Evolutionary conservation across 164 flowering plant genomes (phyloP).

Genomic region (Protea cynaroides): DNA sequence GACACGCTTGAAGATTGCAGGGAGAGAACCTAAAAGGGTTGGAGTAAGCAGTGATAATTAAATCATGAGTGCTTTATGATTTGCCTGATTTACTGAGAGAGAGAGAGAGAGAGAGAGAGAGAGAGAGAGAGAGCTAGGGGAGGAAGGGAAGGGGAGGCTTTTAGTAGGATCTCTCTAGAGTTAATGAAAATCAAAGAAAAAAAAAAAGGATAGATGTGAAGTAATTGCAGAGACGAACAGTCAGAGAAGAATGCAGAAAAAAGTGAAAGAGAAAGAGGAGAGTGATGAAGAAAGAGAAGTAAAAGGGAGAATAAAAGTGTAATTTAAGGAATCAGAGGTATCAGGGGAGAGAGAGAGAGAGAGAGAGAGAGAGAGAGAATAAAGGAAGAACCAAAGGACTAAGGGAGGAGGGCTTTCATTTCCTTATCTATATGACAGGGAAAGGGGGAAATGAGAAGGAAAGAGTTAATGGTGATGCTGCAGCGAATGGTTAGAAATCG

Average conservation of each 20-base stretch:
- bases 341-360: too few relatives aligned
- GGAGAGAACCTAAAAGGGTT: slow-evolving; percentile 5
- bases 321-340: slow-evolving; percentile 43
- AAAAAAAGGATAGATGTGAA: slow-evolving; percentile 1
- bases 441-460: slow-evolving; percentile 9
- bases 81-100: slow-evolving; percentile 35
- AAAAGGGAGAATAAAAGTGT: slow-evolving; percentile 34
- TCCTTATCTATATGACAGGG: slow-evolving; percentile 13
- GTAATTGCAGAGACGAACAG: slow-evolving; percentile 15
- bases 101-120: slow-evolving; percentile 12
- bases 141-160: slow-evolving; percentile 19
- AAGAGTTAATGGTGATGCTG: slow-evolving; percentile 12
- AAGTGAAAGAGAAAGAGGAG: slow-evolving; percentile 13
- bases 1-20: slow-evolving; percentile 1
- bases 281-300: slow-evolving; percentile 32
- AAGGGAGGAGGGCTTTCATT: neutral
- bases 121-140: slow-evolving; percentile 6
- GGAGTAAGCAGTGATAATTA: slow-evolving; percentile 36
- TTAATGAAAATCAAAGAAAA: slow-evolving; percentile 12
- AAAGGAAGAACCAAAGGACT: too few relatives aligned
- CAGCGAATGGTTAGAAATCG: slow-evolving; percentile 45
- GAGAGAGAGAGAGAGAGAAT: slow-evolving; percentile 18
- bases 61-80: slow-evolving; percentile 87
- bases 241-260: slow-evolving; percentile 18
- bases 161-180: slow-evolving; percentile 23